Percentiles rank a stretch among this genome's conserved stretches.
phyloP scores from a whole-genome alignment of 805 yeast genomes.

The Yarrowia keelungensis region DNA sequence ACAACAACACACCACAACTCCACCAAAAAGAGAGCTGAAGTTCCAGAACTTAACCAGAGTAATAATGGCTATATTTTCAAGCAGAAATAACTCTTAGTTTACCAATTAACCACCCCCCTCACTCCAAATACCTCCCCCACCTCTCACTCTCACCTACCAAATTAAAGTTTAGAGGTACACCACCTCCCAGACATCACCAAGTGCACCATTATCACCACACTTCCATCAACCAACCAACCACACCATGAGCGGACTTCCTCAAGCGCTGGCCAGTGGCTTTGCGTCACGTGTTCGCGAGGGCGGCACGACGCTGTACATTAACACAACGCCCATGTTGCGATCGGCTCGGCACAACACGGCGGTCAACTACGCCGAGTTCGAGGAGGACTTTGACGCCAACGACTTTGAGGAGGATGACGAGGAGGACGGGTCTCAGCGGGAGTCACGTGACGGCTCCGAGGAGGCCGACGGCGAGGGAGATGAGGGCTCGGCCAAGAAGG shows the following conservation, averaged over 20 bases:
- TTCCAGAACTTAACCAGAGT: no score
- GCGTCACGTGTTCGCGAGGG: conserved; percentile 74
- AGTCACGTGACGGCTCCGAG: conserved; percentile 21
- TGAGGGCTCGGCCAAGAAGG: conserved; percentile 39
- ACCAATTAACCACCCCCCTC: no score
- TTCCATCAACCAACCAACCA: no score
- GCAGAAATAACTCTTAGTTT: no score
- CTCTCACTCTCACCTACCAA: background rate
- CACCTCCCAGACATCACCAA: conserved; percentile 30
- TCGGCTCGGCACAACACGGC: conserved; percentile 65
- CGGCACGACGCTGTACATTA: conserved; percentile 72
- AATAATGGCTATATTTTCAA: no score
- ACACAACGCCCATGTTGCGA: conserved; percentile 75
- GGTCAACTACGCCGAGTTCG: conserved; percentile 81
- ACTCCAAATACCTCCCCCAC: no score
- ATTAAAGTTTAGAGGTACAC: background rate
- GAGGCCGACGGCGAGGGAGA: conserved; percentile 9
- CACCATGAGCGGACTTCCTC: conserved; percentile 52
- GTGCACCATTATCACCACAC: background rate
- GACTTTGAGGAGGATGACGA: conserved; percentile 52
- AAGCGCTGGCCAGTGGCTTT: conserved; percentile 80
- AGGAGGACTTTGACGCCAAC: conserved; percentile 62
- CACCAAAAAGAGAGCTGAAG: no score
- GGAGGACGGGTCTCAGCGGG: conserved; percentile 12
- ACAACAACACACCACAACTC: no score